These are phyloP conservation scores for Monascus purpureus DNA, from an alignment of 495 filamentous ascomycete genomes.

Conservation along the genomic window DNA sequence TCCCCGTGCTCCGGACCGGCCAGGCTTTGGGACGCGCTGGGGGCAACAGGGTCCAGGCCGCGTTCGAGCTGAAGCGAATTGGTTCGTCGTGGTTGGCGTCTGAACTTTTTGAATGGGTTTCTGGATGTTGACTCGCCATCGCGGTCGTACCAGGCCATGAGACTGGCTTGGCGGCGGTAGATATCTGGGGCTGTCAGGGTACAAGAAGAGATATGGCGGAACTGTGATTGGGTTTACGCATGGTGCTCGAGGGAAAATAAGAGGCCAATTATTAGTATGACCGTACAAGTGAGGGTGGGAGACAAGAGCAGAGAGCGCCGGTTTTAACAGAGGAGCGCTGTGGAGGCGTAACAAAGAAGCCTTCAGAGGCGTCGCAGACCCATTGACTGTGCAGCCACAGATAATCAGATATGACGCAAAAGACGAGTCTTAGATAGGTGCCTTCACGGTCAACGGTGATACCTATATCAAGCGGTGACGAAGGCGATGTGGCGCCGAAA, in stretches of 20 bases:
- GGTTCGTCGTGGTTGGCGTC: conserved; percentile 13
- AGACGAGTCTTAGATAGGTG: too few relatives aligned
- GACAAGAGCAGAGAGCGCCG: too few relatives aligned
- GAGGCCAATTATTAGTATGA: too few relatives aligned
- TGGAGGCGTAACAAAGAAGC: too few relatives aligned
- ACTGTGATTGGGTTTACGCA: not conserved
- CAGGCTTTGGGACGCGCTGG: conserved; percentile 16
- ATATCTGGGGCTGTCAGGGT: conserved; percentile 19
- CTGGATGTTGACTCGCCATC: conserved; percentile 26
- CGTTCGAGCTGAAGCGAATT: conserved; percentile 22
- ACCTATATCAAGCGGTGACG: too few relatives aligned
- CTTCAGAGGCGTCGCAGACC: too few relatives aligned
- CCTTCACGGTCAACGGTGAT: too few relatives aligned
- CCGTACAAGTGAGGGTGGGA: too few relatives aligned
- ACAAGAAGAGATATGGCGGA: not conserved
- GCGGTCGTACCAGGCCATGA: conserved; percentile 33
- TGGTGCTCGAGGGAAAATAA: not conserved
- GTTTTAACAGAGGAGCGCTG: too few relatives aligned
- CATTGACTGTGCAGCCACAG: too few relatives aligned
- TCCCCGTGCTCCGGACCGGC: conserved; percentile 12
- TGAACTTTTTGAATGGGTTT: conserved; percentile 39
- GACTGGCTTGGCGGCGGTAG: conserved; percentile 27
- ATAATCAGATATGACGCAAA: too few relatives aligned
- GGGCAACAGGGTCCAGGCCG: conserved; percentile 6
- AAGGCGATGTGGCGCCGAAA: too few relatives aligned